Evolutionary conservation across 352 stramenopile genomes (phyloP).

Genomic region (Thalassiosira pacifica): DNA sequence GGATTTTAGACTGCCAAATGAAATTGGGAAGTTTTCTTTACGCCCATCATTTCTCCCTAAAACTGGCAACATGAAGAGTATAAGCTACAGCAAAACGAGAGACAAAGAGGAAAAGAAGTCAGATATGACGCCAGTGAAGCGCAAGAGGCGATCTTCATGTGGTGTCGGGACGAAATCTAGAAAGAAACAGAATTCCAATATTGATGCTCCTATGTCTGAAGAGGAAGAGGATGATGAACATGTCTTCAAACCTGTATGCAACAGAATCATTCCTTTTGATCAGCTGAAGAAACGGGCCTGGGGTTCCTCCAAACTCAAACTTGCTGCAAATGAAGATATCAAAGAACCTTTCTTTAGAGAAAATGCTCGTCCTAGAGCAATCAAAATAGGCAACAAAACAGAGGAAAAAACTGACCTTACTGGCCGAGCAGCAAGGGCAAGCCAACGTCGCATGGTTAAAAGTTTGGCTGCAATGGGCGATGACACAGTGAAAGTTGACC

Average conservation of each 20-base stretch:
- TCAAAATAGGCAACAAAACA: slow-evolving; percentile 49
- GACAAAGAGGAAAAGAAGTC: slow-evolving; percentile 14
- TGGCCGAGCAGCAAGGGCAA: slow-evolving; percentile 72
- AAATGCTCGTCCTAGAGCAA: slow-evolving; percentile 36
- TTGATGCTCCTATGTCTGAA: slow-evolving; percentile 18
- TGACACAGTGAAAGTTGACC: slow-evolving; percentile 62
- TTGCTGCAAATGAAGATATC: slow-evolving; percentile 17
- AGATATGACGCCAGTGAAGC: slow-evolving; percentile 15
- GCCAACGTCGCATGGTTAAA: slow-evolving; percentile 79
- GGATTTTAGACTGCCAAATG: slow-evolving; percentile 44
- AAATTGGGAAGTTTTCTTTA: slow-evolving; percentile 24
- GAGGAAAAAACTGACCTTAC: slow-evolving; percentile 60
- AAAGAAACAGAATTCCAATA: slow-evolving; percentile 19
- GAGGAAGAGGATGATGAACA: slow-evolving; percentile 30
- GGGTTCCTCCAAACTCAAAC: slow-evolving; percentile 50
- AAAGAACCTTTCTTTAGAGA: slow-evolving; percentile 51
- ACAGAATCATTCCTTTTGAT: slow-evolving; percentile 55
- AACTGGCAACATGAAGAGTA: slow-evolving; percentile 27
- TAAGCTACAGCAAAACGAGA: slow-evolving; percentile 29
- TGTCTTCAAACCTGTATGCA: slow-evolving; percentile 48
- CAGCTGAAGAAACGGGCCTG: slow-evolving; percentile 42
- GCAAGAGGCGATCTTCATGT: slow-evolving; percentile 16
- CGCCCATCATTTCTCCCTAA: slow-evolving; percentile 48
- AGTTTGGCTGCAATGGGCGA: slow-evolving; percentile 64
- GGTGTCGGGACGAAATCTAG: slow-evolving; percentile 1